A percentile compares a stretch with the other conserved stretches of the same genome.
Conservation (phyloP, 495 filamentous ascomycete genomes). For the Letharia lupina region DNA sequence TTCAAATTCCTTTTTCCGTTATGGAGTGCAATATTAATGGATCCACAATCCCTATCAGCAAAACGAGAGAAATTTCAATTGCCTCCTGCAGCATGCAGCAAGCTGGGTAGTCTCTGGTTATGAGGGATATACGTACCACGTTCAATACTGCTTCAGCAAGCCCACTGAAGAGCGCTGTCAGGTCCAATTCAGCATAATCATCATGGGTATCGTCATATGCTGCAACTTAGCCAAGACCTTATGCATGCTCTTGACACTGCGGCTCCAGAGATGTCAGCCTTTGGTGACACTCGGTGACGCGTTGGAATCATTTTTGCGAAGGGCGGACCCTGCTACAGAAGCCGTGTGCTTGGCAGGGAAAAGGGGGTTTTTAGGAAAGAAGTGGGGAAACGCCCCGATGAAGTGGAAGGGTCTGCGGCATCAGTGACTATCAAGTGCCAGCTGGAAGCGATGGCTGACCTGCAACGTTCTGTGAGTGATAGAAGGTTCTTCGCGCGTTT, state of each 20-base stretch:
- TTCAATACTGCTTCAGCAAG: constrained; percentile 36
- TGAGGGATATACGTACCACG: too few species aligned
- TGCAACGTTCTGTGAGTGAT: constrained; percentile 24
- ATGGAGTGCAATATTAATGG: too few species aligned
- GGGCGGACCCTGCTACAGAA: constrained; percentile 1
- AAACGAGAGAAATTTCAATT: too few species aligned
- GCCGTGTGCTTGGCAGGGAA: constrained; percentile 10
- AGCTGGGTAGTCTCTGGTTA: too few species aligned
- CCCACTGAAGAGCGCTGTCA: constrained; percentile 28
- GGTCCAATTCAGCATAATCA: constrained; percentile 34
- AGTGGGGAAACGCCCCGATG: background rate
- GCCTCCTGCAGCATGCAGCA: too few species aligned
- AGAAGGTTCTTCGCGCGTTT: too few species aligned
- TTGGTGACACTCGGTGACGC: constrained; percentile 23
- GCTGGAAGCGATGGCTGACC: constrained; percentile 18
- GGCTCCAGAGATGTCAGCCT: constrained; percentile 13
- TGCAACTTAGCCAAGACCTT: constrained; percentile 34
- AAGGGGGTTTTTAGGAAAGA: background rate
- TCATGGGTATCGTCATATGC: constrained; percentile 34
- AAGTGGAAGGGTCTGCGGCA: background rate
- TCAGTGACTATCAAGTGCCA: constrained; percentile 19
- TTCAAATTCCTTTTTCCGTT: too few species aligned
- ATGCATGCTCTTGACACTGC: constrained; percentile 27
- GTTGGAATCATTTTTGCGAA: constrained; percentile 16
- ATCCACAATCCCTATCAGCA: too few species aligned